phyloP scores from a whole-genome alignment of 495 filamentous ascomycete species.

The Neurospora sublineolata region DNA sequence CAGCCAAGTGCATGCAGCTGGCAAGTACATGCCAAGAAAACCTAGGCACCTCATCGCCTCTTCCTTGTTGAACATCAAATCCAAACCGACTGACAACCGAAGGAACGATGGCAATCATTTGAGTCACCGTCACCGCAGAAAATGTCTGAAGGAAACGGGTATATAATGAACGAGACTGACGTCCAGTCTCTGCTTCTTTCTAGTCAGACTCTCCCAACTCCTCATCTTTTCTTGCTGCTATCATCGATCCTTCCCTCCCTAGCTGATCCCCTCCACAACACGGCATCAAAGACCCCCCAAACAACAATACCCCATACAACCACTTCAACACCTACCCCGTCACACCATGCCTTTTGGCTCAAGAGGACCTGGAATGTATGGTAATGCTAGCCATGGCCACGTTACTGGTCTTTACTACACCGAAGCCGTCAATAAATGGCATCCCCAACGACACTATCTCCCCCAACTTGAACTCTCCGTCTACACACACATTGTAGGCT shows the following conservation, averaged over 20 bases:
- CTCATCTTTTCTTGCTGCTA: not conserved
- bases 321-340: not conserved
- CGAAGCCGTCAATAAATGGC: not conserved
- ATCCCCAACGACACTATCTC: constrained; percentile 29
- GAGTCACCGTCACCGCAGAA: not conserved
- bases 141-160: not conserved
- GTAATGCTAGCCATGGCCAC: not conserved
- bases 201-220: not conserved
- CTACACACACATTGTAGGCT: constrained; percentile 43
- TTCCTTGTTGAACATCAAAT: not conserved
- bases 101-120: not conserved
- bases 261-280: not conserved
- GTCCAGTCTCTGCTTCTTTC: not conserved
- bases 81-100: not conserved
- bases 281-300: not conserved
- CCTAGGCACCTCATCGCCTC: not conserved
- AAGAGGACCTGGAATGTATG: not conserved
- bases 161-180: not conserved
- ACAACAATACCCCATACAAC: not conserved
- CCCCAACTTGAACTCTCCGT: constrained; percentile 41
- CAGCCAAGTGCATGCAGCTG: not conserved
- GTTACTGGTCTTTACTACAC: constrained; percentile 19
- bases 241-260: not conserved
- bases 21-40: not conserved
- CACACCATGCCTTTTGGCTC: not conserved